A percentile compares a stretch with the other conserved stretches of the same genome.
Evolutionary conservation across 2,329 filamentous ascomycete species (phyloP).

Genomic region (Talaromyces sp.): DNA sequence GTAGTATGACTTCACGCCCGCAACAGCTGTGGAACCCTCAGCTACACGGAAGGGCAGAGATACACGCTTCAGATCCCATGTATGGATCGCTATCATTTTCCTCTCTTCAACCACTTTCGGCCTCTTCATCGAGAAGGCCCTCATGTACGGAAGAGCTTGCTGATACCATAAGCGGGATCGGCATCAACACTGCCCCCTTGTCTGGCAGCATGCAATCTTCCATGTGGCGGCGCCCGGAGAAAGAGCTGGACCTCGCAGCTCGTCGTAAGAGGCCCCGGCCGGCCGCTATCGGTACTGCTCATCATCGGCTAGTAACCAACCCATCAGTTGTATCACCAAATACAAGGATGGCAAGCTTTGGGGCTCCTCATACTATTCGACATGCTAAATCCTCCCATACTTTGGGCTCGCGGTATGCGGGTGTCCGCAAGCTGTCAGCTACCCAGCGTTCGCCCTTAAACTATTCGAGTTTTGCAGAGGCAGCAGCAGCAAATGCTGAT

Average conservation of each 20-base stretch:
- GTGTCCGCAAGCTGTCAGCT: constrained; percentile 43
- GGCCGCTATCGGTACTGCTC: constrained; percentile 42
- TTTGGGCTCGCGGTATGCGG: constrained; percentile 42
- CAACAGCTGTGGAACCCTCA: constrained; percentile 26
- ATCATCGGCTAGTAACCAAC: constrained; percentile 34
- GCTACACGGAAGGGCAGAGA: constrained; percentile 19
- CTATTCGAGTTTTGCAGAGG: constrained; percentile 42
- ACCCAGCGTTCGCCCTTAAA: constrained; percentile 46
- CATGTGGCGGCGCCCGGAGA: constrained; percentile 34
- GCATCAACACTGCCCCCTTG: constrained; percentile 29
- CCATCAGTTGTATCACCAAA: constrained; percentile 41
- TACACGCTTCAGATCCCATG: constrained; percentile 23
- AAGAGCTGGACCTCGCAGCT: constrained; percentile 43
- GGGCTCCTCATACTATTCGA: constrained; percentile 36
- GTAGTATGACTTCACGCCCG: constrained; percentile 6
- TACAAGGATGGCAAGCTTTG: constrained; percentile 29
- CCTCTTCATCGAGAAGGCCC: constrained; percentile 25
- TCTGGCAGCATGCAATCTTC: constrained; percentile 22
- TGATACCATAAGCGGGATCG: constrained; percentile 31
- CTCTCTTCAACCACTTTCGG: constrained; percentile 28
- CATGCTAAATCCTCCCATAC: constrained; percentile 44
- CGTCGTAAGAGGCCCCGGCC: constrained; percentile 44
- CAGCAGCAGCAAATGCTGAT: constrained; percentile 35
- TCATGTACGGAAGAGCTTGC: constrained; percentile 33
- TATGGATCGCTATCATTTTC: constrained; percentile 31